Evolutionary conservation across 2,329 filamentous ascomycete genomes (phyloP).

Genomic region (Cordyceps tenuipes): DNA sequence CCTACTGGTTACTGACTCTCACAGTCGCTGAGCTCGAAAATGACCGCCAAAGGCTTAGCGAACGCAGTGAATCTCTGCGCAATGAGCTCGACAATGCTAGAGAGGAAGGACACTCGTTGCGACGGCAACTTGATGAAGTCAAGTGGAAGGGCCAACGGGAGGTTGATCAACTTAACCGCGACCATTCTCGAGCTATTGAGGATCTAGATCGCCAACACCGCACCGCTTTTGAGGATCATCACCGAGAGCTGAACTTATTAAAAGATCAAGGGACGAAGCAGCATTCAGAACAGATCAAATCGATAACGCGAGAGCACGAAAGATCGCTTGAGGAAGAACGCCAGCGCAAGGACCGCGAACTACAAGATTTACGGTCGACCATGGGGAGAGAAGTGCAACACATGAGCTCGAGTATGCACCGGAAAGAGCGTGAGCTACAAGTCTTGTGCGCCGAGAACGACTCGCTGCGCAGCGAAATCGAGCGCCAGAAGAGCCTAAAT

Average conservation of each 20-base stretch:
- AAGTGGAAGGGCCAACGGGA: slow-evolving; percentile 36
- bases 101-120: slow-evolving; percentile 27
- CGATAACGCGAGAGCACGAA: slow-evolving; percentile 53
- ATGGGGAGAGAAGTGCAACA: slow-evolving; percentile 45
- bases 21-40: slow-evolving; percentile 42
- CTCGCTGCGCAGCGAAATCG: slow-evolving; percentile 40
- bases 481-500: slow-evolving; percentile 57
- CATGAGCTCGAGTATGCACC: slow-evolving; percentile 36
- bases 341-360: slow-evolving; percentile 48
- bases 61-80: slow-evolving; percentile 44
- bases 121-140: slow-evolving; percentile 29
- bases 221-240: slow-evolving; percentile 26
- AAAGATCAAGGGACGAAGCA: slow-evolving; percentile 42
- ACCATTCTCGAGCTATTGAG: slow-evolving; percentile 27
- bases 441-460: slow-evolving; percentile 38
- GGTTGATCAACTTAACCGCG: slow-evolving; percentile 41
- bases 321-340: slow-evolving; percentile 59
- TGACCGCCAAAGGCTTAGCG: slow-evolving; percentile 37
- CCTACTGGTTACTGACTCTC: slow-evolving; percentile 11
- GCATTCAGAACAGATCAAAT: slow-evolving; percentile 61
- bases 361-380: slow-evolving; percentile 53
- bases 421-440: slow-evolving; percentile 47
- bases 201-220: slow-evolving; percentile 29
- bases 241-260: slow-evolving; percentile 36
- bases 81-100: slow-evolving; percentile 48